These are phyloP conservation scores for Solanum clarkiae DNA, from an alignment of 257 asterid species.

Conservation along the genomic window DNA sequence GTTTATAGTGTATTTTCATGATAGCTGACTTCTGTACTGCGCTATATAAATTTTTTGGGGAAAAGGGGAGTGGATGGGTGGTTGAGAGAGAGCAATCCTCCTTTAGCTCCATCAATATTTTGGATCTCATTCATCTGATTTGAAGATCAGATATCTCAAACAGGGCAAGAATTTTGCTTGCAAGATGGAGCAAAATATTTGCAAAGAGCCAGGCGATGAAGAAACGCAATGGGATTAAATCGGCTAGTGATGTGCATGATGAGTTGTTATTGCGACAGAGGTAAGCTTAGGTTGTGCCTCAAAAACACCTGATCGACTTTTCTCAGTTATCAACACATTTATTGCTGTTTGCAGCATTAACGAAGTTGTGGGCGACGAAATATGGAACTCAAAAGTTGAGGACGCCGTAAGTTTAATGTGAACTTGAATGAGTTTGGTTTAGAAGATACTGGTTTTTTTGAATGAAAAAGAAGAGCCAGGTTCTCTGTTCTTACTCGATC, in stretches of 20 bases:
- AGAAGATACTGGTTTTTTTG: neutral
- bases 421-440: neutral
- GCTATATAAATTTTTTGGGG: neutral
- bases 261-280: constrained; percentile 87
- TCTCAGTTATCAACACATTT: constrained; percentile 8
- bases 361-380: constrained; percentile 65
- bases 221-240: constrained; percentile 47
- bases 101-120: constrained; percentile 1
- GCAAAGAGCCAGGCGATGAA: constrained; percentile 53
- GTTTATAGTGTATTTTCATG: neutral
- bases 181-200: constrained; percentile 74
- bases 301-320: neutral
- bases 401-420: constrained; percentile 35
- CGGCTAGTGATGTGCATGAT: constrained; percentile 51
- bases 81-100: neutral
- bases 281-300: constrained; percentile 26
- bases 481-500: constrained; percentile 2
- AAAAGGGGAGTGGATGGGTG: neutral
- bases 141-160: constrained; percentile 87
- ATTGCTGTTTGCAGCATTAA: constrained; percentile 57
- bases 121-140: constrained; percentile 62
- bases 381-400: constrained; percentile 47
- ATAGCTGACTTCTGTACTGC: neutral
- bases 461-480: neutral
- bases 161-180: constrained; percentile 79